Conservation (phyloP, 2,329 filamentous ascomycete species). For the Diplodia seriata region DNA sequence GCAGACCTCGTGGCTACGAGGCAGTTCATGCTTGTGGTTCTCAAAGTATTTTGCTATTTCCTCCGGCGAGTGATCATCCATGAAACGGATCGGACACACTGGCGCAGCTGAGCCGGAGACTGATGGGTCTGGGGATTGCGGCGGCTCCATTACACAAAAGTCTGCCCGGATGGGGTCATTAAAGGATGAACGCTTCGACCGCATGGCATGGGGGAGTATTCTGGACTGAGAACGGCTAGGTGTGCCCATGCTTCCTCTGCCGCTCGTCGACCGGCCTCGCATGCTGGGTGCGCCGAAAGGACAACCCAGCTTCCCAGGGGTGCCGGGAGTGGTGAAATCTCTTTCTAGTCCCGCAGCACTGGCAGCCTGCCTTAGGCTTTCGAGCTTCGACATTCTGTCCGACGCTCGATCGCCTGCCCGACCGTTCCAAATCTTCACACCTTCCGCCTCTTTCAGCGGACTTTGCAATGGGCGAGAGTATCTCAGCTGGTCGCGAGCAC, state of each 20-base stretch:
- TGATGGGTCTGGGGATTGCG: constrained; percentile 53
- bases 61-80: constrained; percentile 91
- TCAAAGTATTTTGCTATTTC: constrained; percentile 94
- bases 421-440: constrained; percentile 52
- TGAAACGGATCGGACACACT: constrained; percentile 90
- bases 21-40: constrained; percentile 92
- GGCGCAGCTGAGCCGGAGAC: constrained; percentile 51
- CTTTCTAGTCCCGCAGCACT: constrained; percentile 66
- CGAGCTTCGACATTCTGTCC: constrained; percentile 30
- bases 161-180: constrained; percentile 52
- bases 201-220: constrained; percentile 42
- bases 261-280: constrained; percentile 53
- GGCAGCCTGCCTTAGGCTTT: constrained; percentile 29
- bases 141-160: constrained; percentile 50
- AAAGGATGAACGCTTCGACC: constrained; percentile 52
- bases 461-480: constrained; percentile 25
- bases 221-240: constrained; percentile 51
- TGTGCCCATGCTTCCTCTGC: constrained; percentile 54
- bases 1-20: constrained; percentile 91
- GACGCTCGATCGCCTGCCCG: constrained; percentile 24
- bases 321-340: constrained; percentile 88
- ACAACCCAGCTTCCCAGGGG: constrained; percentile 78
- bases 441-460: constrained; percentile 37
- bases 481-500: constrained; percentile 38
- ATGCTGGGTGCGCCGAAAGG: constrained; percentile 70